Base-by-base conservation (phyloP, 495 filamentous ascomycete species). In the Penicillium argentinense region DNA sequence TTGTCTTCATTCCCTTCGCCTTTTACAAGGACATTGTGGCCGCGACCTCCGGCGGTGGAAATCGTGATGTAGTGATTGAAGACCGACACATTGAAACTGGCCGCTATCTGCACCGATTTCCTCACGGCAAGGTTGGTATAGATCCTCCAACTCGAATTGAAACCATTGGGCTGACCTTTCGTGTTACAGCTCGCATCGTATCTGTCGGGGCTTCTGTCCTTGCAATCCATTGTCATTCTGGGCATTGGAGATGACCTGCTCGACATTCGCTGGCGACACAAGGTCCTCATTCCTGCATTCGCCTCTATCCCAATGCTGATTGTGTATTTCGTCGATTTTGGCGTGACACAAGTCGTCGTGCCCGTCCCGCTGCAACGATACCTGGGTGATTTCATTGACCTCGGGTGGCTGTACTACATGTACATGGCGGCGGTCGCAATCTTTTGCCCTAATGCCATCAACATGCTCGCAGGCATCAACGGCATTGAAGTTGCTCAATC, bases 221-320 rank as follows among this genome's bases (percentile, higher is more conserved):
- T 99, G 22, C 89, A 96, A 69, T 86, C 81, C 19, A 86, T 96
- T 43, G 83, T 88, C 22, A 84, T 97, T 29, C 87, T 99, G 29
- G 93, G 93, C 25, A 86, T 97, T 45, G 88, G 88, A 17, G 93
- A 99, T 66, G 93, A 99, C 66, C 79, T 97, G 11, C 95, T 99
- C 69, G 93, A 99, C 66, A 95, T 99, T 56, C 84, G 95, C 57
- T 99, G 93, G 93, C 84, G 93, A 39, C 95, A 99, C 74, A 99
- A 99, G 69, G 83, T 97, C 60, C 83, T 97, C 68, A 96, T 99
- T 51, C 93, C 93, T 4, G 95, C 88, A 12, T 89, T 99, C 58
- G 90, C 91, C 26, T 81, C 91, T 21, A 90, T 97, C 47, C 93
- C 93, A 0, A 85, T 99, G 69, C 84, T 99, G 4, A 86, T 95